phyloP scores from a whole-genome alignment of 2,329 filamentous ascomycete genomes.

The Venturia oleaginea region DNA sequence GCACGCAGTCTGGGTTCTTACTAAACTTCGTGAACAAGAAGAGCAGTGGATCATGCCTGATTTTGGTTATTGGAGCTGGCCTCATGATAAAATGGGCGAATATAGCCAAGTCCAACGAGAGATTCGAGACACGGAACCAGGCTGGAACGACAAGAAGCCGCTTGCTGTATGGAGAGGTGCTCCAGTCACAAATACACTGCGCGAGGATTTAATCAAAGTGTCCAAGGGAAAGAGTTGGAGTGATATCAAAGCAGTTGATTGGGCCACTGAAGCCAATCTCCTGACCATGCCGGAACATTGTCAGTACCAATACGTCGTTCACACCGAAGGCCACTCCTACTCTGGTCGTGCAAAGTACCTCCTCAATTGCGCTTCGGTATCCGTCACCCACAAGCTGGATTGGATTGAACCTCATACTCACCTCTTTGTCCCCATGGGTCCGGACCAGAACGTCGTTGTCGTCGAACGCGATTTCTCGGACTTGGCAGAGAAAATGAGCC shows the following conservation, averaged over 20 bases:
- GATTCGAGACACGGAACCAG: slow-evolving; percentile 15
- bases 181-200: slow-evolving; percentile 23
- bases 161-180: slow-evolving; percentile 27
- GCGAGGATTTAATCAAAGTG: slow-evolving; percentile 20
- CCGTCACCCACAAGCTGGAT: slow-evolving; percentile 40
- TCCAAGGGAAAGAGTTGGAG: slow-evolving; percentile 21
- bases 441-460: slow-evolving; percentile 13
- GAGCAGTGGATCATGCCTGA: slow-evolving; percentile 20
- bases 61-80: slow-evolving; percentile 19
- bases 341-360: slow-evolving; percentile 26
- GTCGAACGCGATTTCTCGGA: slow-evolving; percentile 24
- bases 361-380: slow-evolving; percentile 32
- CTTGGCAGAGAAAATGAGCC: slow-evolving; percentile 29
- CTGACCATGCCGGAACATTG: slow-evolving; percentile 23
- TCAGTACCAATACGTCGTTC: slow-evolving; percentile 18
- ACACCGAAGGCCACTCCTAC: slow-evolving; percentile 21
- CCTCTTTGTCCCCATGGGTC: slow-evolving; percentile 34
- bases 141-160: slow-evolving; percentile 21
- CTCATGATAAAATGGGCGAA: slow-evolving; percentile 15
- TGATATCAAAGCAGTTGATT: slow-evolving; percentile 23
- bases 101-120: slow-evolving; percentile 16
- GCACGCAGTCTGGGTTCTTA: slow-evolving; percentile 15
- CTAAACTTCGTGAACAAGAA: slow-evolving; percentile 15
- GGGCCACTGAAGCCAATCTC: slow-evolving; percentile 19
- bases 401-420: slow-evolving; percentile 42